These are phyloP conservation scores for Fusarium sp. DNA, from an alignment of 2,329 filamentous ascomycete species.

Conservation along the genomic window DNA sequence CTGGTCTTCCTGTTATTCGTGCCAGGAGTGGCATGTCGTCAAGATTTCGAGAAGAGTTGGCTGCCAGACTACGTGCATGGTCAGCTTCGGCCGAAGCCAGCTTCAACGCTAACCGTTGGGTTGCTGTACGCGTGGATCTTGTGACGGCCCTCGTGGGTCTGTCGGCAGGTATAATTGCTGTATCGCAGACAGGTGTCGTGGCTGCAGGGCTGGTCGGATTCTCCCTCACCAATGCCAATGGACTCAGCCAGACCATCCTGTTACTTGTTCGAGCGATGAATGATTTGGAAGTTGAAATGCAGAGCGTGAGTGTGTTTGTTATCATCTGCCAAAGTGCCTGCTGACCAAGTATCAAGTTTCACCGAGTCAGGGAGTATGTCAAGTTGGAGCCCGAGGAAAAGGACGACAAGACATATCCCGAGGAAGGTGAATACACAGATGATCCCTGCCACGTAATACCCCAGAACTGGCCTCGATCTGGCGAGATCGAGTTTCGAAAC, in stretches of 20 bases:
- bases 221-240: conserved; percentile 65
- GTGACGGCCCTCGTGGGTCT: conserved; percentile 62
- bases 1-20: conserved; percentile 61
- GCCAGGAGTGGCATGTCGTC: conserved; percentile 59
- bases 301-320: conserved; percentile 55
- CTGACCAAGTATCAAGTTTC: conserved; percentile 50
- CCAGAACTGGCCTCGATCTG: conserved; percentile 55
- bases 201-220: conserved; percentile 65
- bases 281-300: conserved; percentile 65
- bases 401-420: conserved; percentile 51
- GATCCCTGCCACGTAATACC: conserved; percentile 51
- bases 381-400: conserved; percentile 55
- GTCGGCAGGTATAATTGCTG: conserved; percentile 61
- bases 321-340: not conserved
- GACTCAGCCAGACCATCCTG: conserved; percentile 61
- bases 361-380: conserved; percentile 60
- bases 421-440: conserved; percentile 53
- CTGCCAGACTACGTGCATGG: conserved; percentile 58
- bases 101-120: conserved; percentile 67
- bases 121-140: conserved; percentile 63
- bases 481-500: conserved; percentile 61
- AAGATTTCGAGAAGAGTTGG: conserved; percentile 59
- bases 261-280: conserved; percentile 63
- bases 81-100: conserved; percentile 58
- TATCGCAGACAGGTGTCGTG: conserved; percentile 56